Evolutionary conservation across 495 filamentous ascomycete genomes (phyloP), one percentile per base, ranked within the genome.

Genomic region (Rhizodiscina lignyota): DNA sequence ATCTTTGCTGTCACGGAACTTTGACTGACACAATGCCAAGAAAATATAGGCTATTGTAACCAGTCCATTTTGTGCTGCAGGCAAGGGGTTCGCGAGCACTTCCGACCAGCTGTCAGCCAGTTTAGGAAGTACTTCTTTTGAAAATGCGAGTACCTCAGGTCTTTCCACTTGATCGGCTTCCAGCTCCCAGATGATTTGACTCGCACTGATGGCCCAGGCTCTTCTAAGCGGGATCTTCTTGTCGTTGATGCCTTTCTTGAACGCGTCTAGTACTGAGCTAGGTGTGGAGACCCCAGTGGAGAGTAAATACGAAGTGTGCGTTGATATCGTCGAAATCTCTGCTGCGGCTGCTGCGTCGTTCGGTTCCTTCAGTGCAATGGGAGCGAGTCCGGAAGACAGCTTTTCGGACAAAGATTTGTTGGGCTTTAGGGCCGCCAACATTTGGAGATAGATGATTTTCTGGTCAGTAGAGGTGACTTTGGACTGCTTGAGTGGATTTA

Each of bases 381-480:
- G 55, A 12, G 74, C 64, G 19, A 96, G 61, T 5, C 66, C 70
- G 23, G 66, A 53, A 21, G 73, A 65, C n/a, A 91, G 61, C 39
- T 77, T 77, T 23, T 61, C 61, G 0, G 79, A 75, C 17, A 74
- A 58, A 10, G 63, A 55, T 20, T 53, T 48, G 1, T 70, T 73
- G 18, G 61, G 49, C 1, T 70, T 66, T 18, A 93, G 55, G 15
- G 66, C 59, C 11, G 64, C 56, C 12, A 96, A 61, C 58, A 92
- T 84, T 38, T 80, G 74, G 3, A 79, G 74, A 59, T 92, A 75
- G 1, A 79, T 56, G 10, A 79, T 62, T 44, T 83, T 74, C 47
- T 94, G 84, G 17, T 94, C 87, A 5, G 77, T 72, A 19, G 72
- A 68, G 3, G 84, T 63, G 10, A 91, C 63, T 49, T 94, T 94